These are phyloP conservation scores for Malus sieversii DNA, from an alignment of 306 rosid species.

Conservation along the genomic window DNA sequence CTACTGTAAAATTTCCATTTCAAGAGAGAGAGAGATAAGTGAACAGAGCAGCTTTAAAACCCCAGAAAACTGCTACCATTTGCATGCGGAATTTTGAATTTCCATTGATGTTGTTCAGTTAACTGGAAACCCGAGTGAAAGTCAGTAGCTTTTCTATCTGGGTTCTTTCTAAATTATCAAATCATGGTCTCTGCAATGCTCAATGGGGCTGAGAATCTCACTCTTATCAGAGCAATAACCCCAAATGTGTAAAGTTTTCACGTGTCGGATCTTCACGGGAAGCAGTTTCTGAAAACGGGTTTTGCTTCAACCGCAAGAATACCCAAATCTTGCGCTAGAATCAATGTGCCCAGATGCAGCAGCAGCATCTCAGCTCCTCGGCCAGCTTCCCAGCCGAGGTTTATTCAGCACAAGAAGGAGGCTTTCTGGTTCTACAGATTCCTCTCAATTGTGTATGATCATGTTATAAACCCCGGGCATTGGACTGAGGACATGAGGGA, in stretches of 20 bases:
- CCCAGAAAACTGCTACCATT: neutral
- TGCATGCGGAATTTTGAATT: conserved; percentile 1
- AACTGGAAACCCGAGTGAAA: neutral
- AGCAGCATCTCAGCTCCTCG: conserved; percentile 45
- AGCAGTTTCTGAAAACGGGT: conserved; percentile 31
- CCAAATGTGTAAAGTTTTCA: conserved; percentile 44
- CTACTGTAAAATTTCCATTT: neutral
- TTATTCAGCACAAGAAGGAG: conserved; percentile 87
- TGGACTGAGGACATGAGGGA: conserved; percentile 99
- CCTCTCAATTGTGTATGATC: conserved; percentile 85
- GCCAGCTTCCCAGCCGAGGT: conserved; percentile 83
- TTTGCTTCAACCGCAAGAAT: conserved; percentile 27
- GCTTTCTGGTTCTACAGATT: conserved; percentile 95
- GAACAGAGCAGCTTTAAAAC: neutral
- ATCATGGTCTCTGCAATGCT: conserved; percentile 66
- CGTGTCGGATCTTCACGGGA: conserved; percentile 42
- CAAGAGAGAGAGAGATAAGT: neutral
- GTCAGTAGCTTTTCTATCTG: conserved; percentile 6
- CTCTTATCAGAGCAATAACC: conserved; percentile 30
- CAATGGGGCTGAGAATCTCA: conserved; percentile 56
- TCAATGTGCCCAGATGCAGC: conserved; percentile 45
- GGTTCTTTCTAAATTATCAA: conserved; percentile 10
- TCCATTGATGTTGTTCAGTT: neutral
- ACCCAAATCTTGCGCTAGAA: conserved; percentile 15
- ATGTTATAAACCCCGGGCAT: conserved; percentile 81